phyloP scores from a whole-genome alignment of 108 stramenopile species.

The Craspedostauros australis region DNA sequence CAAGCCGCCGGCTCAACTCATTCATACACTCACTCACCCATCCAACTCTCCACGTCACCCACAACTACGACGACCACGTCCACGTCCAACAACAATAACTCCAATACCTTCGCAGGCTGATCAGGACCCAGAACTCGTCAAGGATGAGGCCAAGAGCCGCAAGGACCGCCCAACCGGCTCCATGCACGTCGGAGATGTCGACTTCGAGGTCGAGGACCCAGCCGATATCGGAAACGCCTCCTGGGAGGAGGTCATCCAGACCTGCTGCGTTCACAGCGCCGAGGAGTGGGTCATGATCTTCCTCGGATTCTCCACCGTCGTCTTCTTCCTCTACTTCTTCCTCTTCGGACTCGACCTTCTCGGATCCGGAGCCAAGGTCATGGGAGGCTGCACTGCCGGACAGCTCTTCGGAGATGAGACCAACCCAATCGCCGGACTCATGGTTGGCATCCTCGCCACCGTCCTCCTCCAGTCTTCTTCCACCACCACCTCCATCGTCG shows the following conservation, averaged over 20 bases:
- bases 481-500: conserved; percentile 86
- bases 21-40: no score
- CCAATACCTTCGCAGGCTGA: no score
- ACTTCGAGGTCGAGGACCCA: conserved; percentile 35
- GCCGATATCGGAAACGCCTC: conserved; percentile 46
- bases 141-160: conserved; percentile 22
- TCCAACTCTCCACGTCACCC: no score
- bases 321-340: conserved; percentile 89
- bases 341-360: conserved; percentile 76
- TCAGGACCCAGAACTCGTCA: no score
- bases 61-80: no score
- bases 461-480: conserved; percentile 83
- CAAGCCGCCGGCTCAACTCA: no score
- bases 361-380: conserved; percentile 73
- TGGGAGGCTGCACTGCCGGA: conserved; percentile 78
- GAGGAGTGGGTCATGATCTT: conserved; percentile 51
- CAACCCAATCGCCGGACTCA: conserved; percentile 83
- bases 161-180: conserved; percentile 56
- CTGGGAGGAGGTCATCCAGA: conserved; percentile 66
- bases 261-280: conserved; percentile 67
- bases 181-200: conserved; percentile 59
- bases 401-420: conserved; percentile 72
- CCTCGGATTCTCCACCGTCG: conserved; percentile 37
- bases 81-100: no score
- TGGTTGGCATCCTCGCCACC: conserved; percentile 78